Conservation (phyloP, 495 filamentous ascomycete genomes). For the Penicillium psychrofluorescens region DNA sequence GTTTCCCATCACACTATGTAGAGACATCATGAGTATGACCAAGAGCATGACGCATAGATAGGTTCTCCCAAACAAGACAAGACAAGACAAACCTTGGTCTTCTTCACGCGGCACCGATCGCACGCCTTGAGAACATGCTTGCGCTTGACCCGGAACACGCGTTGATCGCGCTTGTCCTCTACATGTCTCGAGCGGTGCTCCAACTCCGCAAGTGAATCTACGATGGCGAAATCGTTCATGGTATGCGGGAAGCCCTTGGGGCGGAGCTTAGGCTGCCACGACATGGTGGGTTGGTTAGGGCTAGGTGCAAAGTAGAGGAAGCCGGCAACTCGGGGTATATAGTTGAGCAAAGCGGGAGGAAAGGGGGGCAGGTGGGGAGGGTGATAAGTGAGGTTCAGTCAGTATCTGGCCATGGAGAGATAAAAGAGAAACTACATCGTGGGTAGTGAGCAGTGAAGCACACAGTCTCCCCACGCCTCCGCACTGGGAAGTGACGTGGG, state of each 20-base stretch:
- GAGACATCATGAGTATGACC: slow-evolving; percentile 5
- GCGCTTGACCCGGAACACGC: slow-evolving; percentile 42
- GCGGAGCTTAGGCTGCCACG: slow-evolving; percentile 36
- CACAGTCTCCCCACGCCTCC: slow-evolving; percentile 1
- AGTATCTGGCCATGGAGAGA: too few relatives aligned
- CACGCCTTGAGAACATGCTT: slow-evolving; percentile 44
- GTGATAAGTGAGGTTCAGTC: slow-evolving; percentile 4
- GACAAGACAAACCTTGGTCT: slow-evolving; percentile 33
- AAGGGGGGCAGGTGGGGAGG: slow-evolving; percentile 14
- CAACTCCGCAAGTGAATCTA: slow-evolving; percentile 27
- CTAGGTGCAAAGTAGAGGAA: not conserved
- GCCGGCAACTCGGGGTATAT: not conserved
- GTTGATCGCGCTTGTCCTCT: slow-evolving; percentile 37
- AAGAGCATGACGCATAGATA: not conserved
- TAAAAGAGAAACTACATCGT: too few relatives aligned
- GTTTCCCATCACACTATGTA: slow-evolving; percentile 40
- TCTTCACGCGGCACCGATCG: slow-evolving; percentile 43
- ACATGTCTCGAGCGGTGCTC: slow-evolving; percentile 20
- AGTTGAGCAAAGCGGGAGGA: slow-evolving; percentile 1
- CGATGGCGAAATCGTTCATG: slow-evolving; percentile 26
- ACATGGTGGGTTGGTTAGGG: slow-evolving; percentile 19
- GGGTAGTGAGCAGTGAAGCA: too few relatives aligned
- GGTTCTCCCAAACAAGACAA: too few relatives aligned
- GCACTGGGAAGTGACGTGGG: slow-evolving; percentile 8
- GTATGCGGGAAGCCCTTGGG: slow-evolving; percentile 37